A percentile compares a stretch with the other conserved stretches of the same genome.
Evolutionary conservation across 305 asterid species (phyloP).

Genomic region (Fraxinus sp.): DNA sequence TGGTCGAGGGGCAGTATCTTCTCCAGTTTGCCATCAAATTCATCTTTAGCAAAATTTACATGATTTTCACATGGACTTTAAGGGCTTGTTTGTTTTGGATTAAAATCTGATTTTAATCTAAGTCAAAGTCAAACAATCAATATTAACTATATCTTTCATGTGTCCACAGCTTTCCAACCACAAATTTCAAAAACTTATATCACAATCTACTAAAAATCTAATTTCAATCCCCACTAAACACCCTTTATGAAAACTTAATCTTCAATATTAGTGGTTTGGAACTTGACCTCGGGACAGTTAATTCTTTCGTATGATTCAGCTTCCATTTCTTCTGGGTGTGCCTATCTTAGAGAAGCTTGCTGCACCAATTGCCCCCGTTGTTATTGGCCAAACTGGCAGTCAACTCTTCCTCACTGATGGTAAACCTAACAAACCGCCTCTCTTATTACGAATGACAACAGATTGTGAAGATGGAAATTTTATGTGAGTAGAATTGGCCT

Average conservation of each 20-base stretch:
- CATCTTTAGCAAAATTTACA: neutral
- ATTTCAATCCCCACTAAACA: too few relatives aligned
- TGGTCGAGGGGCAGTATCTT: neutral
- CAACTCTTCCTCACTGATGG: conserved; percentile 95
- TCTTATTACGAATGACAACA: conserved; percentile 76
- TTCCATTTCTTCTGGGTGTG: conserved; percentile 88
- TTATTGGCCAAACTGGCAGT: conserved; percentile 83
- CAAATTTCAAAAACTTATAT: too few relatives aligned
- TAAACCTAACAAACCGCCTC: conserved; percentile 72
- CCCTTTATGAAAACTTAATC: neutral
- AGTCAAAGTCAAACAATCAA: too few relatives aligned
- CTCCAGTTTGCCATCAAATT: neutral
- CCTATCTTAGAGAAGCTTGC: conserved; percentile 89
- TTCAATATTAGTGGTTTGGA: conserved; percentile 26
- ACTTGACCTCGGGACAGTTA: conserved; percentile 60
- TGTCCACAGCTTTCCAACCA: too few relatives aligned
- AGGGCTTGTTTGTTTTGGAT: neutral
- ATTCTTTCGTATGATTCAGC: conserved; percentile 55
- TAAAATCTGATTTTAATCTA: too few relatives aligned
- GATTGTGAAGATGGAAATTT: conserved; percentile 83
- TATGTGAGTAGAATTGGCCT: conserved; percentile 51
- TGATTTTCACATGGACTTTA: neutral
- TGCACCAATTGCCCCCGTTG: conserved; percentile 82
- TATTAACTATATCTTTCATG: too few relatives aligned
- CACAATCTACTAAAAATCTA: too few relatives aligned